Conservation (phyloP, 2,329 filamentous ascomycete genomes). For the Colletotrichum sp. region DNA sequence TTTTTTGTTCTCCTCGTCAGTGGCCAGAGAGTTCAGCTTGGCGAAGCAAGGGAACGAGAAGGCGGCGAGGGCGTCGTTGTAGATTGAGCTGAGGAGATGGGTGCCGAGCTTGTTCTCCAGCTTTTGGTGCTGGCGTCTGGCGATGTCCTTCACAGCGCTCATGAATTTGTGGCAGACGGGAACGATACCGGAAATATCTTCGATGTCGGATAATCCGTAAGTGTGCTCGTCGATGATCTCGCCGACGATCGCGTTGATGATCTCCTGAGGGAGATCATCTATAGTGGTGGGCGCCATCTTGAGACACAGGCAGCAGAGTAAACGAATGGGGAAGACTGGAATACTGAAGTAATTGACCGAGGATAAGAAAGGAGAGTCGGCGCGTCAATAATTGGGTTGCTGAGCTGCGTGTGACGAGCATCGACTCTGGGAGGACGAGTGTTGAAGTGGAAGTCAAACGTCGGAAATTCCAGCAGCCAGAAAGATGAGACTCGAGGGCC, state of each 20-base stretch:
- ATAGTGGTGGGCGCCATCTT: background rate
- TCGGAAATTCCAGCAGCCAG: background rate
- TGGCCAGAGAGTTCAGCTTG: background rate
- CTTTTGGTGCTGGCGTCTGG: background rate
- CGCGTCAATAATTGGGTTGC: background rate
- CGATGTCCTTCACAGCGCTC: background rate
- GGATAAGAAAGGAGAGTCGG: background rate
- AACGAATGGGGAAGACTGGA: background rate
- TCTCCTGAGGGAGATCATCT: background rate
- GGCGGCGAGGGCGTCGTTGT: background rate
- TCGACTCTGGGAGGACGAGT: background rate
- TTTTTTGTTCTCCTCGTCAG: background rate
- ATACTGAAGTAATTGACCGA: background rate
- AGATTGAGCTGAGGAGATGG: background rate
- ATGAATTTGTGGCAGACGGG: background rate
- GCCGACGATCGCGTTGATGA: background rate
- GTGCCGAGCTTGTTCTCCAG: background rate
- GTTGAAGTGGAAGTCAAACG: background rate
- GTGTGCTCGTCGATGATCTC: background rate
- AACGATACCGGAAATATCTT: background rate
- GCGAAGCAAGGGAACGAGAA: background rate
- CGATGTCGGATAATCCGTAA: background rate
- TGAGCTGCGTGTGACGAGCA: background rate
- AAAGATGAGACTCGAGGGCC: background rate
- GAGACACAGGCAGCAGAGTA: background rate